Conservation (phyloP, 257 asterid genomes). For the Solanum pinnatisectum region DNA sequence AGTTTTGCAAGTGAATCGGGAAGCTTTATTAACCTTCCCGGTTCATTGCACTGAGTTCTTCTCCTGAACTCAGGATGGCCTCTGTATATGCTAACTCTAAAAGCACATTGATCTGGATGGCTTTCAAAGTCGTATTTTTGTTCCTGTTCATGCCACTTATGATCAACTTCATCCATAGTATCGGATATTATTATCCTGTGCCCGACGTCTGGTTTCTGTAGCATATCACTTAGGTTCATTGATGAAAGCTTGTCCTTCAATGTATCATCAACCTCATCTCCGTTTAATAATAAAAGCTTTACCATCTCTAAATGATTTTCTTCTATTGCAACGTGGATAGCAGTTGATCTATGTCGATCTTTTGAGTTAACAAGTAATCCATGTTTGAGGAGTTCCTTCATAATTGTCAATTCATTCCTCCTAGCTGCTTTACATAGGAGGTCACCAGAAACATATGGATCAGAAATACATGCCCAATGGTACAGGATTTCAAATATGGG, state of each 20-base stretch:
- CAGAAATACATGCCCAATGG: conserved; percentile 81
- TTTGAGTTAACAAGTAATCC: conserved; percentile 69
- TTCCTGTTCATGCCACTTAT: conserved; percentile 14
- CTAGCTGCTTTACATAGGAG: conserved; percentile 73
- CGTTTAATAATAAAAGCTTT: conserved; percentile 55
- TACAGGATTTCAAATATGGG: conserved; percentile 62
- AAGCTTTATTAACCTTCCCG: conserved; percentile 57
- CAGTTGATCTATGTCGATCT: conserved; percentile 59
- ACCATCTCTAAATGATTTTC: conserved; percentile 60
- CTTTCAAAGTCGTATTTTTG: not conserved
- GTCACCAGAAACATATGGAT: conserved; percentile 69
- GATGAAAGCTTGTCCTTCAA: conserved; percentile 23
- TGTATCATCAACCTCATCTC: conserved; percentile 46
- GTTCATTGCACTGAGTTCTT: conserved; percentile 29
- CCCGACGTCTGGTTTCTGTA: conserved; percentile 49
- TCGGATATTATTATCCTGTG: conserved; percentile 39
- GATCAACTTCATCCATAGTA: not conserved
- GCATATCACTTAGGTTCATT: conserved; percentile 29
- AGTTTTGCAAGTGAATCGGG: conserved; percentile 52
- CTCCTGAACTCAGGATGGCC: conserved; percentile 55
- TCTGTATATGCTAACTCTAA: conserved; percentile 63
- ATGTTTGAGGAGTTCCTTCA: conserved; percentile 58
- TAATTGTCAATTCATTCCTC: conserved; percentile 32
- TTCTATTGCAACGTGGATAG: conserved; percentile 44
- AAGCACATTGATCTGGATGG: not conserved